Percentiles rank a stretch among this genome's conserved stretches.
These are phyloP conservation scores for Diplodia intermedia DNA, from an alignment of 2,329 filamentous ascomycete species.

Conservation along the genomic window DNA sequence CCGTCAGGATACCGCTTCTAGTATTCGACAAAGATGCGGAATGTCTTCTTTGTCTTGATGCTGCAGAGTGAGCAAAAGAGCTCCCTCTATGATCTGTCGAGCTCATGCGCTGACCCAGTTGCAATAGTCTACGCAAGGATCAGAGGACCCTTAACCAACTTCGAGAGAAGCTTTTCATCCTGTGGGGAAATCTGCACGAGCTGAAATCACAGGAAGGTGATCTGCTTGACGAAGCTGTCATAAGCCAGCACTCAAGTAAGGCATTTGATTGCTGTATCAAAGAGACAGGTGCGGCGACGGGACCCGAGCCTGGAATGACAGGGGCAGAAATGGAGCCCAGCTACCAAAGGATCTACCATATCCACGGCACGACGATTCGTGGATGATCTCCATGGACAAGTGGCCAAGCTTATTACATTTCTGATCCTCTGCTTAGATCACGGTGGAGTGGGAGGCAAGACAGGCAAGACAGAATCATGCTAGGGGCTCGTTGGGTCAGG, in stretches of 20 bases:
- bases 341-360: conserved; percentile 19
- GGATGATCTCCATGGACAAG: neutral
- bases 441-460: neutral
- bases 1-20: conserved; percentile 67
- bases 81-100: neutral
- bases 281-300: conserved; percentile 47
- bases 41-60: conserved; percentile 62
- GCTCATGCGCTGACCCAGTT: conserved; percentile 18
- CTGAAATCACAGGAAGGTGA: conserved; percentile 53
- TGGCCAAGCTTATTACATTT: neutral
- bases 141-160: conserved; percentile 59
- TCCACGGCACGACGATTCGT: conserved; percentile 21
- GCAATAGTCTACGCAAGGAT: conserved; percentile 63
- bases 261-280: conserved; percentile 56
- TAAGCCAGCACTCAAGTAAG: conserved; percentile 44
- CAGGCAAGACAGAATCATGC: neutral
- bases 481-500: neutral
- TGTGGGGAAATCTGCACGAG: conserved; percentile 90
- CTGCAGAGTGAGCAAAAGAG: conserved; percentile 58
- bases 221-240: conserved; percentile 40
- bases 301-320: conserved; percentile 26
- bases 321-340: neutral
- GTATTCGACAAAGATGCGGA: conserved; percentile 68
- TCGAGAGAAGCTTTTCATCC: conserved; percentile 72
- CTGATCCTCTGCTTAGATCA: neutral